Evolutionary conservation across 306 rosid genomes (phyloP).

Genomic region (Adenanthera pavonina): DNA sequence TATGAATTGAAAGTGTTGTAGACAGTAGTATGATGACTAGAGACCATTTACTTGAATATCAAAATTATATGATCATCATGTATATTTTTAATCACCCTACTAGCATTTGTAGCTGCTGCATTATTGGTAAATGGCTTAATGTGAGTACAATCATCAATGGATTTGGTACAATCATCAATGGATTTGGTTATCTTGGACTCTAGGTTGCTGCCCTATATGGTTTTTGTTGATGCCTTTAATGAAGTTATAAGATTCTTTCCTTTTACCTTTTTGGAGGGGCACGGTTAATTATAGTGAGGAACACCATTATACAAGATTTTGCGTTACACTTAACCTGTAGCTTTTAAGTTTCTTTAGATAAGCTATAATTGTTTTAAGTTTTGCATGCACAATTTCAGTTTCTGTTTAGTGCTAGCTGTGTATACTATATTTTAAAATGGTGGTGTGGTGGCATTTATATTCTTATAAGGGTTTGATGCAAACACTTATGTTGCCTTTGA

Average conservation of each 20-base stretch:
- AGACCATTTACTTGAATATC: slow-evolving; percentile 1
- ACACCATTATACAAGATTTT: not conserved
- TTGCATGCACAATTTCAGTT: not conserved
- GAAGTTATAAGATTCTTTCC: slow-evolving; percentile 2
- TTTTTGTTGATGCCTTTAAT: slow-evolving; percentile 12
- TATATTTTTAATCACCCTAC: slow-evolving; percentile 20
- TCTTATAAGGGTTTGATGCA: not conserved
- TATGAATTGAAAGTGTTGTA: too few relatives aligned
- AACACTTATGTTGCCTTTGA: not conserved
- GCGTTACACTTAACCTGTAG: too few relatives aligned
- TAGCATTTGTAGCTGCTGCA: slow-evolving; percentile 14
- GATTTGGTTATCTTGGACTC: not conserved
- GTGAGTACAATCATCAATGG: slow-evolving; percentile 1
- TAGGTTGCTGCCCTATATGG: slow-evolving; percentile 17
- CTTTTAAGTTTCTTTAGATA: too few relatives aligned
- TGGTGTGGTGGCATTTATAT: not conserved
- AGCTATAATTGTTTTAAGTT: not conserved
- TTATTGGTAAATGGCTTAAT: slow-evolving; percentile 36
- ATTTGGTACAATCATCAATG: not conserved
- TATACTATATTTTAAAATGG: not conserved
- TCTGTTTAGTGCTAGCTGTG: not conserved
- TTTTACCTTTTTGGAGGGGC: slow-evolving; percentile 3
- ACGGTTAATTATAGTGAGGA: not conserved
- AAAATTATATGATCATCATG: slow-evolving; percentile 6
- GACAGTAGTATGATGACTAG: not conserved